Conservation (phyloP, 345 rosid genomes). For the Lepidium sativum region DNA sequence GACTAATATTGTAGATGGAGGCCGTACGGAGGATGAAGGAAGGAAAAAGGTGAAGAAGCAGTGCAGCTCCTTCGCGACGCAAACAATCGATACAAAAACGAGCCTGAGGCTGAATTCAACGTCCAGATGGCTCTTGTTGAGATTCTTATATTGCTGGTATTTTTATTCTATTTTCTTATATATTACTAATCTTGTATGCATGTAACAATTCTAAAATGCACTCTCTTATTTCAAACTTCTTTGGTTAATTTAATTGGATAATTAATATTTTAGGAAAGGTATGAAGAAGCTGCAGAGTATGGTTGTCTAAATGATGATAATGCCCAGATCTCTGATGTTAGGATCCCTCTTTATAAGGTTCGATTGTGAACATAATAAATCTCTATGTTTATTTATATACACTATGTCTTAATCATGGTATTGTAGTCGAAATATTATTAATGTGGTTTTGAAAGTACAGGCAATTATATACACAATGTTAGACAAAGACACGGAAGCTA, state of each 20-base stretch:
- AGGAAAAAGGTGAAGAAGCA: slow-evolving; percentile 42
- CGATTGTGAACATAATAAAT: not conserved
- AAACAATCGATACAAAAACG: slow-evolving; percentile 19
- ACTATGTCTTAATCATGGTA: not conserved
- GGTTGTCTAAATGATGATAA: slow-evolving; percentile 25
- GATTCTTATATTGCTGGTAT: slow-evolving; percentile 46
- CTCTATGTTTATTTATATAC: too few species aligned
- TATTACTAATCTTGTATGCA: too few species aligned
- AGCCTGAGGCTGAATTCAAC: slow-evolving; percentile 42
- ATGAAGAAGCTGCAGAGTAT: slow-evolving; percentile 29
- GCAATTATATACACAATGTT: slow-evolving; percentile 31
- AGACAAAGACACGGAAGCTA: slow-evolving; percentile 29
- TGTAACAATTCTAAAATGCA: too few species aligned
- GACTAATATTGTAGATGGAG: too few species aligned
- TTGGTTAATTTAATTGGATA: not conserved
- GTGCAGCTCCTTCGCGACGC: slow-evolving; percentile 29
- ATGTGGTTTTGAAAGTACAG: too few species aligned
- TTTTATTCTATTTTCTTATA: too few species aligned
- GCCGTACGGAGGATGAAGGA: slow-evolving; percentile 42
- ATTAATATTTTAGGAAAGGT: slow-evolving; percentile 20
- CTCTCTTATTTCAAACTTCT: not conserved
- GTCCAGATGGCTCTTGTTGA: slow-evolving; percentile 55
- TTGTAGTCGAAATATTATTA: not conserved
- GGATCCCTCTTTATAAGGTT: slow-evolving; percentile 31
- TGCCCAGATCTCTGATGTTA: slow-evolving; percentile 25